A percentile compares a stretch with the other conserved stretches of the same genome.
Evolutionary conservation across 331 rosid species (phyloP).

Genomic region (Cydonia oblonga): DNA sequence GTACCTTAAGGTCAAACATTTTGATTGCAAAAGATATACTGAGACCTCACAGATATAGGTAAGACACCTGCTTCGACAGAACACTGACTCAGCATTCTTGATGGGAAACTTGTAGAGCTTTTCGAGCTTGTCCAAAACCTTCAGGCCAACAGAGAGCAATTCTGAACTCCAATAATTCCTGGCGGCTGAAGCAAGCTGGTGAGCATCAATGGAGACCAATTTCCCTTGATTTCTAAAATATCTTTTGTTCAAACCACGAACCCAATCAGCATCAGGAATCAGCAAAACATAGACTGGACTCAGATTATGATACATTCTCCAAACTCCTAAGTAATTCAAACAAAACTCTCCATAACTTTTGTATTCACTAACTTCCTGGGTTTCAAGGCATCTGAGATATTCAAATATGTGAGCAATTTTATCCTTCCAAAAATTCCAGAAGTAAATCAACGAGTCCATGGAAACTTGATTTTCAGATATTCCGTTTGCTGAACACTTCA

Average conservation of each 20-base stretch:
- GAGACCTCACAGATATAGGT: too few species aligned
- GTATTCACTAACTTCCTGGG: conserved; percentile 15
- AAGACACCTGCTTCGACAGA: neutral
- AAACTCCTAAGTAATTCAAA: conserved; percentile 46
- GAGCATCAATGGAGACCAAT: neutral
- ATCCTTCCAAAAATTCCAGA: neutral
- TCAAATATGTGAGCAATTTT: conserved; percentile 17
- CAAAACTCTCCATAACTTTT: conserved; percentile 27
- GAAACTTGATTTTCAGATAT: neutral
- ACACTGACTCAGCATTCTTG: neutral
- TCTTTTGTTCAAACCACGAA: neutral
- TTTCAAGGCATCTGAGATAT: conserved; percentile 24
- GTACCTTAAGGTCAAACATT: too few species aligned
- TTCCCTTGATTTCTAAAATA: neutral
- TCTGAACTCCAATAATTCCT: neutral
- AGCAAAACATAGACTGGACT: neutral
- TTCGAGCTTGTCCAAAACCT: neutral
- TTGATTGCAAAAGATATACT: too few species aligned
- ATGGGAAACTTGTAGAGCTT: neutral
- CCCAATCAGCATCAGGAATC: neutral
- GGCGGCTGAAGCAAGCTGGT: neutral
- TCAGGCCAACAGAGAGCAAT: neutral
- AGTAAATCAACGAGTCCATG: neutral
- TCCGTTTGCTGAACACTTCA: neutral
- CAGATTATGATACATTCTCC: neutral